Conservation (phyloP, 495 filamentous ascomycete species). For the Aspergillus diversus region DNA sequence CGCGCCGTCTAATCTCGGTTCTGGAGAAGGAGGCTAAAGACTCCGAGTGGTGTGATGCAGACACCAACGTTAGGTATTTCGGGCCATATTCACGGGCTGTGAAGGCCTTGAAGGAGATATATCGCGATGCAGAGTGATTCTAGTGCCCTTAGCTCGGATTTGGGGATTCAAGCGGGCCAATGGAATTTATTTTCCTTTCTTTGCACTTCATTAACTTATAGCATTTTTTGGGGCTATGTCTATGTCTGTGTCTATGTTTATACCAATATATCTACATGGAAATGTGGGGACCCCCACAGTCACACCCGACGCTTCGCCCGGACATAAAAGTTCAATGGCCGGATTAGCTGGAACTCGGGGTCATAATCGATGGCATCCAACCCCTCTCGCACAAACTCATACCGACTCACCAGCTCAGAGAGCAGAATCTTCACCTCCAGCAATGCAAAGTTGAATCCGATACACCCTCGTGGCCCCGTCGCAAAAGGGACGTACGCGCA, state of each 20-base stretch:
- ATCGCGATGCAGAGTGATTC: not conserved
- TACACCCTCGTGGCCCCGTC: slow-evolving; percentile 52
- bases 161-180: not conserved
- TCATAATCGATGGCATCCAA: slow-evolving; percentile 55
- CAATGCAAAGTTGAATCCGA: slow-evolving; percentile 63
- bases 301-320: slow-evolving; percentile 43
- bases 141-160: not conserved
- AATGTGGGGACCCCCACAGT: too few relatives aligned
- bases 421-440: slow-evolving; percentile 58
- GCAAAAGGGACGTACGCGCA: slow-evolving; percentile 57
- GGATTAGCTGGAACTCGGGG: slow-evolving; percentile 56
- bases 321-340: slow-evolving; percentile 58
- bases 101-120: slow-evolving; percentile 27
- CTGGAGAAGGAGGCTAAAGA: slow-evolving; percentile 25
- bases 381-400: slow-evolving; percentile 50
- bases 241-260: not conserved
- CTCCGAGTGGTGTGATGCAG: slow-evolving; percentile 30
- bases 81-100: slow-evolving; percentile 30
- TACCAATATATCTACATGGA: not conserved
- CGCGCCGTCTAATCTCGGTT: slow-evolving; percentile 22
- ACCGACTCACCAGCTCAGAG: slow-evolving; percentile 54
- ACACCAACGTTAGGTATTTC: slow-evolving; percentile 31
- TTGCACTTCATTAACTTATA: not conserved
- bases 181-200: not conserved
- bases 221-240: not conserved